These are phyloP conservation scores for Cenchrus americanus DNA, from an alignment of 176 grass and related monocot genomes.

Conservation along the genomic window DNA sequence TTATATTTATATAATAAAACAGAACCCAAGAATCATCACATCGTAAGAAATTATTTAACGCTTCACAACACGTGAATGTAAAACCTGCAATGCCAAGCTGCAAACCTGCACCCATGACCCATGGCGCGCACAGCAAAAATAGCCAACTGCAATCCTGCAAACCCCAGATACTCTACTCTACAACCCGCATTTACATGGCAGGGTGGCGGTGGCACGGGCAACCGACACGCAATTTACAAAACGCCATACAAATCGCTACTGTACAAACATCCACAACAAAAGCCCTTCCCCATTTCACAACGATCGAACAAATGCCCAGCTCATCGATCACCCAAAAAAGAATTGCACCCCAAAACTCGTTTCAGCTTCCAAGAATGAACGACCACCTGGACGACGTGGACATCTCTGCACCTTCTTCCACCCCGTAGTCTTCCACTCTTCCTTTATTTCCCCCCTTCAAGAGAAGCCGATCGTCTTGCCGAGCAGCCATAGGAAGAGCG, in stretches of 20 bases:
- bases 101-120: not conserved
- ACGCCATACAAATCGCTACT: not conserved
- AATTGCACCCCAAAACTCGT: not conserved
- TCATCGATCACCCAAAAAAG: not conserved
- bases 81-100: constrained; percentile 8
- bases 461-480: constrained; percentile 89
- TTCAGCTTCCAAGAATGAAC: not conserved
- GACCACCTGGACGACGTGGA: not conserved
- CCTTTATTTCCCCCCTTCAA: constrained; percentile 33
- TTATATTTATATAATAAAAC: not conserved
- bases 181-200: constrained; percentile 18
- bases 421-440: not conserved
- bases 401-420: not conserved
- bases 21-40: not conserved
- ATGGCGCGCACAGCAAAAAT: not conserved
- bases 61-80: constrained; percentile 21
- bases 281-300: not conserved
- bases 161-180: not conserved
- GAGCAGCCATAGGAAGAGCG: constrained; percentile 86
- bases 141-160: not conserved
- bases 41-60: not conserved
- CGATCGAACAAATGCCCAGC: constrained; percentile 6
- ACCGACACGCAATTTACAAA: constrained; percentile 35
- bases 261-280: constrained; percentile 15
- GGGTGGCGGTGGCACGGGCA: not conserved